Evolutionary conservation across 2,329 filamentous ascomycete genomes (phyloP).

Genomic region (Curvularia lunata): DNA sequence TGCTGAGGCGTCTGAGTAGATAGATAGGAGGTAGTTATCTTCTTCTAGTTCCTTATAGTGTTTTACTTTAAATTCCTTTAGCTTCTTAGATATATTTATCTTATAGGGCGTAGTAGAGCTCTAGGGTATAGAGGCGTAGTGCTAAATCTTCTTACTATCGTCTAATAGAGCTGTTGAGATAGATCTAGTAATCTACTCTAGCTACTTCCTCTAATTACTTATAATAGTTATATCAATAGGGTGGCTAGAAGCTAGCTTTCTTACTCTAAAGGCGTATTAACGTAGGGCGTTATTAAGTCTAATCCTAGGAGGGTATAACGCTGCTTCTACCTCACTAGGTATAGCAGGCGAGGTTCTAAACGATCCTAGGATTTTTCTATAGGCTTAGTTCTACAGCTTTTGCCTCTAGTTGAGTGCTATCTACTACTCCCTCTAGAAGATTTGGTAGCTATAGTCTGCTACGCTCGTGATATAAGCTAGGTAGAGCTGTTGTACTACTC

Average conservation of each 20-base stretch:
- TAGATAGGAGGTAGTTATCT: neutral
- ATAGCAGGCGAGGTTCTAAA: neutral
- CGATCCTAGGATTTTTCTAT: neutral
- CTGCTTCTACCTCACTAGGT: conserved; percentile 1
- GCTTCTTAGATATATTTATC: neutral
- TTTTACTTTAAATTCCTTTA: neutral
- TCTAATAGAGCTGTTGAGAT: neutral
- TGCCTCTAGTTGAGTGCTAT: neutral
- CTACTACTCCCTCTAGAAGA: neutral
- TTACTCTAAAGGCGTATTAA: conserved; percentile 1
- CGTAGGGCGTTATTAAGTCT: neutral
- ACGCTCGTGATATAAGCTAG: too few species aligned
- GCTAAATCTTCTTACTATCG: neutral
- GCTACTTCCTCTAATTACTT: neutral
- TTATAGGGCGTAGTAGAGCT: neutral
- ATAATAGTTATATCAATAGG: neutral
- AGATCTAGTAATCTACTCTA: neutral
- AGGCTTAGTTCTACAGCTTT: neutral
- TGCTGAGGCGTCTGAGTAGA: conserved; percentile 1
- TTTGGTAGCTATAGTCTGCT: neutral
- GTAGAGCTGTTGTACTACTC: neutral
- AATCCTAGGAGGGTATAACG: neutral
- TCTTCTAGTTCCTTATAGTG: neutral
- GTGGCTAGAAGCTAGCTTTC: neutral
- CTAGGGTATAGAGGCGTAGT: neutral